These are phyloP conservation scores for Dactylellina leptospora DNA, from an alignment of 2,329 filamentous ascomycete species.

Conservation along the genomic window DNA sequence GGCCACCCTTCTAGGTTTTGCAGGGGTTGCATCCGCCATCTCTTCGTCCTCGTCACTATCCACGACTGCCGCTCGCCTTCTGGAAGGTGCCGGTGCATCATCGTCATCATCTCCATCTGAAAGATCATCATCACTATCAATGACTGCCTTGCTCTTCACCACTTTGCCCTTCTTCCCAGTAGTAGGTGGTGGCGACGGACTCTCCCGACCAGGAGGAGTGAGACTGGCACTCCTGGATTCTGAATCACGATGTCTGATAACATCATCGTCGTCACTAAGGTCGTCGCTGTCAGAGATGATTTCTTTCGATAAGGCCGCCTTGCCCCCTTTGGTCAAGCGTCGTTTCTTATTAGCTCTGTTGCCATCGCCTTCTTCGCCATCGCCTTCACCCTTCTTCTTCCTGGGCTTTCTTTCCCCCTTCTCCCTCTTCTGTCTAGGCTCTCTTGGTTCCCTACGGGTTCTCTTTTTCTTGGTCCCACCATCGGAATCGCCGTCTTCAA, in stretches of 20 bases:
- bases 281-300: conserved; percentile 43
- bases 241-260: conserved; percentile 14
- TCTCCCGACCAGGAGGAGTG: conserved; percentile 22
- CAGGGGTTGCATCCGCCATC: conserved; percentile 54
- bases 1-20: neutral
- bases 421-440: conserved; percentile 29
- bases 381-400: conserved; percentile 43
- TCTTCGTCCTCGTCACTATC: conserved; percentile 53
- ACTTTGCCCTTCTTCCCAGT: conserved; percentile 31
- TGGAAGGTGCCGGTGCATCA: conserved; percentile 11
- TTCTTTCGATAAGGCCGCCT: conserved; percentile 34
- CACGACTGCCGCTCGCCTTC: conserved; percentile 7
- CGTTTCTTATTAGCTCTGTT: conserved; percentile 38
- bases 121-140: conserved; percentile 40
- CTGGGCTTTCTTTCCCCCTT: conserved; percentile 16
- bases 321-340: conserved; percentile 35
- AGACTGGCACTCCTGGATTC: conserved; percentile 37
- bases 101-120: conserved; percentile 22
- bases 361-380: conserved; percentile 24
- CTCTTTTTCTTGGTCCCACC: conserved; percentile 39
- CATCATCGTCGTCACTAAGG: conserved; percentile 19
- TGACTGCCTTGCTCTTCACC: conserved; percentile 35
- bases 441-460: conserved; percentile 24
- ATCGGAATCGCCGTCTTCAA: conserved; percentile 19
- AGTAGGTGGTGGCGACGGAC: conserved; percentile 11